Conservation (phyloP, 371 early-diverging fungal species). For the Batkoa obscura region DNA sequence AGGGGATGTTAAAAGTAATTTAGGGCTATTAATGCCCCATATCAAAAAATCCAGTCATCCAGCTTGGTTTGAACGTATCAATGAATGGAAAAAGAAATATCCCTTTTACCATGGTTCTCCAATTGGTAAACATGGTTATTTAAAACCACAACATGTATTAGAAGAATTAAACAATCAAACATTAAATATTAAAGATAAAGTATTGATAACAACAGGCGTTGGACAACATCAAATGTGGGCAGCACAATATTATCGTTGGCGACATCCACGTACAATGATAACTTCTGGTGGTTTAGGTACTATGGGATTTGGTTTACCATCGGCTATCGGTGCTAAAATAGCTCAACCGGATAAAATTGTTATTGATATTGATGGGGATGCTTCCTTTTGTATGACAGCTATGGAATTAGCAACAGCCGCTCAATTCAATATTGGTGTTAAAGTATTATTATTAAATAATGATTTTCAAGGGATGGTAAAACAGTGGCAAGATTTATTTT, state of each 20-base stretch:
- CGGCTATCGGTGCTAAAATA: constrained; percentile 92
- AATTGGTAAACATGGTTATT: constrained; percentile 12
- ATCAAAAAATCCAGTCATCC: constrained; percentile 43
- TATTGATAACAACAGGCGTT: constrained; percentile 87
- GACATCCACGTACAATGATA: constrained; percentile 69
- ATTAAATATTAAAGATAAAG: constrained; percentile 63
- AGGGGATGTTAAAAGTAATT: constrained; percentile 79
- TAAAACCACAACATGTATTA: constrained; percentile 87
- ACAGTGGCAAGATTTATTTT: constrained; percentile 97
- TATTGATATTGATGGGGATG: constrained; percentile 93
- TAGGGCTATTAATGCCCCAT: constrained; percentile 55
- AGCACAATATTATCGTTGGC: constrained; percentile 70
- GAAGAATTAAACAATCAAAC: constrained; percentile 77
- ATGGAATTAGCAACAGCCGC: constrained; percentile 93
- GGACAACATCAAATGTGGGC: constrained; percentile 99
- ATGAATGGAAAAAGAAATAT: constrained; percentile 72
- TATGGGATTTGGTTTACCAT: constrained; percentile 91
- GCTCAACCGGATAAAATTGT: constrained; percentile 82
- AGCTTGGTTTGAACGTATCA: constrained; percentile 65
- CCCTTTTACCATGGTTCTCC: constrained; percentile 53
- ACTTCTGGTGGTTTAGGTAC: constrained; percentile 94
- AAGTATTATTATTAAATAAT: constrained; percentile 87
- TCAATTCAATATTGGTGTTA: constrained; percentile 89
- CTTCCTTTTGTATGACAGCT: constrained; percentile 92
- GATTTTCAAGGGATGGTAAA: constrained; percentile 98